Base-by-base conservation (phyloP, 805 yeast species). In the Metschnikowia santaceciliae region DNA sequence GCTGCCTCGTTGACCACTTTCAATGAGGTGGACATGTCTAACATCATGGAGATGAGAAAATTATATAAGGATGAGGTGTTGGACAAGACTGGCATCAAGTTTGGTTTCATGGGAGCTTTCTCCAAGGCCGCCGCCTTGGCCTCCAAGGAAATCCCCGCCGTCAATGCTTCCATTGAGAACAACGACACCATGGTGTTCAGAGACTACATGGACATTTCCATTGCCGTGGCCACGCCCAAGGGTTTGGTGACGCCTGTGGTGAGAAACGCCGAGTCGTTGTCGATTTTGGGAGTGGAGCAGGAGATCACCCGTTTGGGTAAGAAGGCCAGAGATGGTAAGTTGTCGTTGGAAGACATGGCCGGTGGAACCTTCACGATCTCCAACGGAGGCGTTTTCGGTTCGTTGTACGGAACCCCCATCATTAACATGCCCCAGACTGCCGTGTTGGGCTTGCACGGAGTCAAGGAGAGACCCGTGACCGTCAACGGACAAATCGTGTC, bases 351-450 rank as follows among this genome's bases (percentile, higher is more conserved):
- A 79, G 99, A 94, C 73, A 92, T 94, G 98, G 82, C 97, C 54
- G 99, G 99, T 71, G 99, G 99, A 72, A 91, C 98, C 54, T 91
- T 94, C 80, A 94, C 99, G 66, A 94, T 94, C 65, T 94, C 98
- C 50, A 94, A 94, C 77, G 99, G 99, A 71, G 99, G 99, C 73
- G 97, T 94, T 52, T 94, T 94, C 66, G 99, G 99, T 58, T 94
- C 98, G 23, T 79, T 94, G 60, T 90, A 87, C 72, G 99, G 99
- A 71, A 94, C 99, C 48, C 99, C 99, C 66, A 94, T 94, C 74
- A 92, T 94, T 71, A 94, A 94, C 82, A 75, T 88, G 82, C 99
- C 99, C 49, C 99, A 94, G 78, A 90, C 96, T 53, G 97, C 98
- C 42, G 99, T 94, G 22, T 81, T 94, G 62, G 99, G 99, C 62